These are phyloP conservation scores for Candida rishiriensis DNA, from an alignment of 805 yeast genomes.

Conservation along the genomic window DNA sequence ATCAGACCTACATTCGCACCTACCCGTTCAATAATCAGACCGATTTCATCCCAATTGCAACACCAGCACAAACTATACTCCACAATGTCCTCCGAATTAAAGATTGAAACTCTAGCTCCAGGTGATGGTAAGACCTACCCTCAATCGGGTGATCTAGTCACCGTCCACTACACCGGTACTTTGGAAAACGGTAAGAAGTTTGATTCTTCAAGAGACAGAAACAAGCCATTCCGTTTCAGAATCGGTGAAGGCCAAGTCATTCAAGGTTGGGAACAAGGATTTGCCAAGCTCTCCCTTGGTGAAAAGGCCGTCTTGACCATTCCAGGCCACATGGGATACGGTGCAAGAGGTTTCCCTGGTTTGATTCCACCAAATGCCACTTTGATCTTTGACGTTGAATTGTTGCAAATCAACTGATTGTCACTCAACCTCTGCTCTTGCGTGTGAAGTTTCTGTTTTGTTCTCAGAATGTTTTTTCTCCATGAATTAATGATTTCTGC, in stretches of 20 bases:
- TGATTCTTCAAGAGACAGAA: slow-evolving; percentile 93
- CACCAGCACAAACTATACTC: slow-evolving; percentile 9
- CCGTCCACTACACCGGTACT: slow-evolving; percentile 95
- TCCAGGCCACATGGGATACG: slow-evolving; percentile 92
- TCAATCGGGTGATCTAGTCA: slow-evolving; percentile 77
- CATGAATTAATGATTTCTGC: background rate
- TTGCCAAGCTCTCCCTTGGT: slow-evolving; percentile 88
- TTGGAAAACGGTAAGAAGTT: slow-evolving; percentile 93
- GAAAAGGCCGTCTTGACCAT: slow-evolving; percentile 90
- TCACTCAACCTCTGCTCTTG: no score
- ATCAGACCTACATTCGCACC: no score
- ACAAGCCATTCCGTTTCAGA: slow-evolving; percentile 88
- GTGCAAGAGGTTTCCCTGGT: slow-evolving; percentile 94
- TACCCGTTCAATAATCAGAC: background rate
- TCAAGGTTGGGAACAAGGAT: slow-evolving; percentile 94
- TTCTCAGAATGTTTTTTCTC: background rate
- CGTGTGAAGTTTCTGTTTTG: background rate
- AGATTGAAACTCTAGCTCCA: slow-evolving; percentile 33
- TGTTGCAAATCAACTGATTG: slow-evolving; percentile 47
- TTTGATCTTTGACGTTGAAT: slow-evolving; percentile 79
- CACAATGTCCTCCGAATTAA: slow-evolving; percentile 18
- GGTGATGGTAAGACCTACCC: slow-evolving; percentile 89
- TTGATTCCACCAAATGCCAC: slow-evolving; percentile 96
- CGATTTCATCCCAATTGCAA: background rate
- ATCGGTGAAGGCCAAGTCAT: slow-evolving; percentile 97